Evolutionary conservation across 1,139 yeast species (phyloP).

Genomic region (Pichia sp.): DNA sequence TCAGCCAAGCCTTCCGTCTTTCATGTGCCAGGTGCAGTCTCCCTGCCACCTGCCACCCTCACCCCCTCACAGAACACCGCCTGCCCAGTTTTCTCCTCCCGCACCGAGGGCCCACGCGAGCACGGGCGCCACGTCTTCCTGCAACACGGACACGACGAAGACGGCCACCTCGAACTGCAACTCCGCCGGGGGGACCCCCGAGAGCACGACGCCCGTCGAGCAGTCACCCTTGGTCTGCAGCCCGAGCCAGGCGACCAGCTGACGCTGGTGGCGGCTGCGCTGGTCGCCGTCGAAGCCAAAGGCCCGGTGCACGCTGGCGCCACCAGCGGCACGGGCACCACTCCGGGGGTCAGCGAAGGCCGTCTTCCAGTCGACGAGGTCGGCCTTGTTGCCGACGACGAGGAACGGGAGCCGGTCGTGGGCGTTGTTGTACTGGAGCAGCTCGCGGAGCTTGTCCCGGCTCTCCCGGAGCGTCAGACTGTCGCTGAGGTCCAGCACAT

Average conservation of each 20-base stretch:
- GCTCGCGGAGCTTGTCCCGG: constrained; percentile 16
- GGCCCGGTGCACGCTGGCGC: too few species aligned
- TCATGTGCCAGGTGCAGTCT: too few species aligned
- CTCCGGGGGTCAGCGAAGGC: background rate
- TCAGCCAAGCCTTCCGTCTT: too few species aligned
- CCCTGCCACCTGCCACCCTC: too few species aligned
- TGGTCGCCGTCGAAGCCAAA: too few species aligned
- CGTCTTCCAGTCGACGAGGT: constrained; percentile 15
- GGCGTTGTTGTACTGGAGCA: constrained; percentile 20
- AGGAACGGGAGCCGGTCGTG: constrained; percentile 21
- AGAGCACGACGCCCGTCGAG: background rate
- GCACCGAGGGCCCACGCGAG: constrained; percentile 7
- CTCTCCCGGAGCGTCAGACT: constrained; percentile 21
- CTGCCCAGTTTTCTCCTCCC: background rate
- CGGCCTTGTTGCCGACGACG: constrained; percentile 27
- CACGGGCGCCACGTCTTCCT: background rate
- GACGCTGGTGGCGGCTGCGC: background rate
- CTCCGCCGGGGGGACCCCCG: background rate
- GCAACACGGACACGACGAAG: background rate
- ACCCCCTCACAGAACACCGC: background rate
- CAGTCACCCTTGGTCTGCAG: background rate
- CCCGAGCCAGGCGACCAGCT: background rate
- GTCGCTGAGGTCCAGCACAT: constrained; percentile 27
- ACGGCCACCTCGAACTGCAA: constrained; percentile 1
- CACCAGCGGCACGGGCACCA: too few species aligned